Conservation (phyloP, 345 rosid species). For the Jatropha curcas region DNA sequence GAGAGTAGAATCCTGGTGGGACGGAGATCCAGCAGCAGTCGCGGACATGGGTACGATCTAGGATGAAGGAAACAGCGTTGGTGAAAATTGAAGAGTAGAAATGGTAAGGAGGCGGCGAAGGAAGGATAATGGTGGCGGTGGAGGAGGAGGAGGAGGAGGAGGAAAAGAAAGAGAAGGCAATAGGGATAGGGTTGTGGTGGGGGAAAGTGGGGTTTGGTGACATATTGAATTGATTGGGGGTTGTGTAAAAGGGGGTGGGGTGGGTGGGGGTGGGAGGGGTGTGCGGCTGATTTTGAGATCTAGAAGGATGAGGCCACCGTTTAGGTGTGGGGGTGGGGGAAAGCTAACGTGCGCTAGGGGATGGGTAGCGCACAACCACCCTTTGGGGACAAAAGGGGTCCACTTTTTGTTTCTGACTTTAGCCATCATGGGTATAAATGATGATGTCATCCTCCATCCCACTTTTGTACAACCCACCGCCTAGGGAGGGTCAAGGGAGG, state of each 20-base stretch:
- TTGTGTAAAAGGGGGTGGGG: not conserved
- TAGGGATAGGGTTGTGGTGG: not conserved
- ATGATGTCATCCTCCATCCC: not conserved
- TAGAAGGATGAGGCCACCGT: constrained; percentile 34
- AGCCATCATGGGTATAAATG: not conserved
- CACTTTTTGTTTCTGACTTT: constrained; percentile 25
- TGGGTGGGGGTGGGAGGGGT: constrained; percentile 37
- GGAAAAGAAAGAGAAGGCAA: not conserved
- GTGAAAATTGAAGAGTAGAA: not conserved
- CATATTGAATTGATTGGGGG: constrained; percentile 35
- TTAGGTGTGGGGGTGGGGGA: constrained; percentile 16
- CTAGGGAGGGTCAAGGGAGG: constrained; percentile 3
- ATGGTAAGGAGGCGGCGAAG: not conserved
- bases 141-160: not conserved
- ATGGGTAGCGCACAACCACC: constrained; percentile 9
- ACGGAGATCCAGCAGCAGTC: constrained; percentile 16
- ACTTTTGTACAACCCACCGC: constrained; percentile 14
- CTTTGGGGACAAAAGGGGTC: constrained; percentile 15
- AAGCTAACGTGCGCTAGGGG: constrained; percentile 21
- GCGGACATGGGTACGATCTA: constrained; percentile 15
- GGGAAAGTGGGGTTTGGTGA: constrained; percentile 43
- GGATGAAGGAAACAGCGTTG: not conserved
- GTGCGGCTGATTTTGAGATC: constrained; percentile 53
- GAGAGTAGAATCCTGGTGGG: constrained; percentile 2
- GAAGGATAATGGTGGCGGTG: constrained; percentile 16